phyloP scores from a whole-genome alignment of 192 early-diverging fungal species.

The Gryganskiella cystojenkinii region DNA sequence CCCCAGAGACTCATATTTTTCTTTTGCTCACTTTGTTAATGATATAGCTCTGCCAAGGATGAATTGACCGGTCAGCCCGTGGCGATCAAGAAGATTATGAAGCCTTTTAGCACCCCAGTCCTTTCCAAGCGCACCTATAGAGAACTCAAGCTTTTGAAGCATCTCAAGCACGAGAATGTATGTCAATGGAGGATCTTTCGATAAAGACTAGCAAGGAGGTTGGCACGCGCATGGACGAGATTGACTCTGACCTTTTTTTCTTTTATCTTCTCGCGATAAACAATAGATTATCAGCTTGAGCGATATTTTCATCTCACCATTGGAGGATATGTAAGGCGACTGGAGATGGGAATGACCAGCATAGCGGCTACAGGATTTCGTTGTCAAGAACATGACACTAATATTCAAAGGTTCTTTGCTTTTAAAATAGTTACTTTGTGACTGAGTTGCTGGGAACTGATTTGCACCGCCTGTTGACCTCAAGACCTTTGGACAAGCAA shows the following conservation, averaged over 20 bases:
- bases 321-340: constrained; percentile 85
- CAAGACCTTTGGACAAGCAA: constrained; percentile 91
- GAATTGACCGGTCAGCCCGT: constrained; percentile 84
- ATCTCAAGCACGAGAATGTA: constrained; percentile 95
- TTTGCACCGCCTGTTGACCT: constrained; percentile 90
- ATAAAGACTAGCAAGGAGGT: neutral
- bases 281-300: constrained; percentile 89
- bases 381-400: neutral
- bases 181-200: neutral
- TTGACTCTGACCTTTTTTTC: constrained; percentile 2
- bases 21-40: neutral
- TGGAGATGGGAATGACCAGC: neutral
- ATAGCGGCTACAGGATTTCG: too few species aligned
- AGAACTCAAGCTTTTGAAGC: constrained; percentile 93
- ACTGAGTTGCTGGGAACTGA: constrained; percentile 97
- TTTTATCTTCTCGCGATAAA: too few species aligned
- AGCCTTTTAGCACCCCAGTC: constrained; percentile 92
- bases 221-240: neutral
- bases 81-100: constrained; percentile 98
- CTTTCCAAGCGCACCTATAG: constrained; percentile 95
- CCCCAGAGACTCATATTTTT: too few species aligned
- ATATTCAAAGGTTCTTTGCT: constrained; percentile 3
- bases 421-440: constrained; percentile 83
- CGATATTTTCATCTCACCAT: constrained; percentile 94
- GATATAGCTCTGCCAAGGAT: constrained; percentile 87